phyloP scores from a whole-genome alignment of 768 basidiomycete genomes.

The Boletus speciosus region DNA sequence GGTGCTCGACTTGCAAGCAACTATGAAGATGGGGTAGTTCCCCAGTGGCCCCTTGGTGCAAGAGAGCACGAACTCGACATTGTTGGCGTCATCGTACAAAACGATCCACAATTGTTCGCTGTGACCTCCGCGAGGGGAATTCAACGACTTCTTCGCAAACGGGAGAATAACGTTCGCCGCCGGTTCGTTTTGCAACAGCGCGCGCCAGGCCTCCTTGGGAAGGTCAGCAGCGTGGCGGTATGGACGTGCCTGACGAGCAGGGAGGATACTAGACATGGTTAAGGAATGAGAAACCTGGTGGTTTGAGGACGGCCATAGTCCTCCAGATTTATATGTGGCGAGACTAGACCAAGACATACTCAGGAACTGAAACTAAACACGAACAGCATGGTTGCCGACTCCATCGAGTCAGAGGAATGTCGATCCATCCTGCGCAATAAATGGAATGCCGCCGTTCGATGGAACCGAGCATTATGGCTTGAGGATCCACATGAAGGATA shows the following conservation, averaged over 20 bases:
- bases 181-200: slow-evolving; percentile 28
- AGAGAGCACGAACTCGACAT: slow-evolving; percentile 9
- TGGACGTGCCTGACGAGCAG: not conserved
- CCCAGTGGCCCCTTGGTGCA: slow-evolving; percentile 1
- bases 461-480: not conserved
- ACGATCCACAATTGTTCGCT: slow-evolving; percentile 32
- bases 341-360: not conserved
- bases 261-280: slow-evolving; percentile 14
- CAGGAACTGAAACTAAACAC: not conserved
- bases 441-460: not conserved
- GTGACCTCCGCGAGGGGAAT: not conserved
- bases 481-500: not conserved
- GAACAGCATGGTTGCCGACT: not conserved
- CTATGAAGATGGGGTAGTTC: slow-evolving; percentile 13
- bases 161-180: slow-evolving; percentile 42
- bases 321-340: slow-evolving; percentile 7
- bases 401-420: not conserved
- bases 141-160: slow-evolving; percentile 32
- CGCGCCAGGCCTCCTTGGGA: slow-evolving; percentile 25
- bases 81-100: slow-evolving; percentile 16
- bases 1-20: slow-evolving; percentile 11
- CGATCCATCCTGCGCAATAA: slow-evolving; percentile 19
- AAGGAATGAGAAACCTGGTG: slow-evolving; percentile 1
- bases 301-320: slow-evolving; percentile 1
- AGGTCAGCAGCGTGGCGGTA: slow-evolving; percentile 17